These are phyloP conservation scores for Xylaria sp. DNA, from an alignment of 2,329 filamentous ascomycete species.

Conservation along the genomic window DNA sequence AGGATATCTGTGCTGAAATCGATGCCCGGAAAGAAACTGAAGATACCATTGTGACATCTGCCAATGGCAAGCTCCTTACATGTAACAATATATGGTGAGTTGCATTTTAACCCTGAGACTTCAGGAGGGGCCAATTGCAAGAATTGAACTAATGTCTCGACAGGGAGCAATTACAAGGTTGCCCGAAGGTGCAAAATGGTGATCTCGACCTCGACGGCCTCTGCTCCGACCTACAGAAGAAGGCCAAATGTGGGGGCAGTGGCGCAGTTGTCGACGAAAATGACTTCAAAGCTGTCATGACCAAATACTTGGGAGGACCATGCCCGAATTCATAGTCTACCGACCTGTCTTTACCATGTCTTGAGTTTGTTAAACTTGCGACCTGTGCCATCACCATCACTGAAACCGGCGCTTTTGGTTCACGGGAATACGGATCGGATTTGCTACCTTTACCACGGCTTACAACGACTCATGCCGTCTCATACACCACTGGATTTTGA, in stretches of 20 bases:
- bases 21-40: constrained; percentile 74
- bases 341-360: constrained; percentile 1
- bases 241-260: constrained; percentile 91
- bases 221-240: constrained; percentile 90
- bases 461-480: constrained; percentile 7
- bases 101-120: constrained; percentile 7
- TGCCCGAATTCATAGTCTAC: constrained; percentile 13
- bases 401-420: constrained; percentile 23
- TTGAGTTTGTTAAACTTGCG: constrained; percentile 6
- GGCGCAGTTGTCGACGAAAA: constrained; percentile 88
- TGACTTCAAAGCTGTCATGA: constrained; percentile 83
- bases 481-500: constrained; percentile 1
- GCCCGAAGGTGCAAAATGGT: constrained; percentile 84
- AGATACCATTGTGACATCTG: constrained; percentile 66
- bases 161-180: constrained; percentile 89
- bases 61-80: constrained; percentile 70
- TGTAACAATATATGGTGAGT: constrained; percentile 94
- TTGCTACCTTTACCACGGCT: constrained; percentile 19
- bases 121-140: neutral
- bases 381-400: constrained; percentile 25
- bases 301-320: constrained; percentile 56
- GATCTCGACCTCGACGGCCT: constrained; percentile 93
- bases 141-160: constrained; percentile 46
- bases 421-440: constrained; percentile 4
- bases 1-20: constrained; percentile 77